Evolutionary conservation across 2,329 filamentous ascomycete species (phyloP), one percentile per base, ranked within the genome.

Genomic region (Phialophora chinensis): DNA sequence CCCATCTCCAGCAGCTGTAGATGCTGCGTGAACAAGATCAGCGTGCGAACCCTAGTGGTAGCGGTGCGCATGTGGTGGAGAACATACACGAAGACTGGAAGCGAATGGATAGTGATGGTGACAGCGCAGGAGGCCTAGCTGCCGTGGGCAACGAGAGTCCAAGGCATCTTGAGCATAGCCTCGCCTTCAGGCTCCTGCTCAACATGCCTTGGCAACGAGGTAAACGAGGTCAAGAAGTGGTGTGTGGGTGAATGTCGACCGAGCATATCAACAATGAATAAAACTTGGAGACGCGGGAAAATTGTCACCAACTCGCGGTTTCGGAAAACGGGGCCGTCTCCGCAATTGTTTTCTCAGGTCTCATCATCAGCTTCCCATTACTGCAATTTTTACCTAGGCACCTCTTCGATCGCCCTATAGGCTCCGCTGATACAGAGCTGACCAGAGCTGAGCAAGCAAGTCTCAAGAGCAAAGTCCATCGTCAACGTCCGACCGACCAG

Each of bases 101-200:
- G 52, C 75, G 73, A 65, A 70, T 33, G 73, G 65, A 69, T 29
- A 38, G 50, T 49, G 23, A 7, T 38, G 64, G 33, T 60, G 60
- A 52, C 50, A 44, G 38, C 2, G 38, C 38, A 44, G 38, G 14
- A 25, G 61, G 73, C 63, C 73, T 76, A 60, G 72, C 62, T 60
- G 75, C 62, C 59, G 77, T 74, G 67, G 76, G 77, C 69, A 73
- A 68, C 66, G 78, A 73, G 62, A 78, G 78, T 68, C 75, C 75
- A 62, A 84, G 73, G 74, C 81, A 83, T 75, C 75, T 78, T 74
- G 80, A 79, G 73, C 82, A 85, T 75, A 81, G 75, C 80, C 81
- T 83, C 33, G 76, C 74, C 35, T 73, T 71, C 55, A 55, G 63
- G 62, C 68, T 62, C 52, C 56, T 65, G 65, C 73, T 73, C 60